Evolutionary conservation across 352 stramenopile genomes (phyloP).

Genomic region (Pythium grandisporangium): DNA sequence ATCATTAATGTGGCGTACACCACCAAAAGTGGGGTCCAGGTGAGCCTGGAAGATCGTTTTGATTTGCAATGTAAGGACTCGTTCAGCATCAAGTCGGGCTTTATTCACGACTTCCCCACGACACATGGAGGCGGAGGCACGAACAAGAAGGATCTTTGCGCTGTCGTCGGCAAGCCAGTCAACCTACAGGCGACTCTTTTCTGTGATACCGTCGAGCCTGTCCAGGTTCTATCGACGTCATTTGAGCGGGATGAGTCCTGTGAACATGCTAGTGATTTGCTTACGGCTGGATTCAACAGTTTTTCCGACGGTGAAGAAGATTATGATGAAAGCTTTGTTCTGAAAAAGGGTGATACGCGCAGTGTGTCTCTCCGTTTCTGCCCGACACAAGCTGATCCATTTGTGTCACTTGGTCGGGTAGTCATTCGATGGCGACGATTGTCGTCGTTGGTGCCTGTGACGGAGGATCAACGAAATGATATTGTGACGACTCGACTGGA

Average conservation of each 20-base stretch:
- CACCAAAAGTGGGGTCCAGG: slow-evolving; percentile 53
- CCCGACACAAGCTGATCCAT: slow-evolving; percentile 25
- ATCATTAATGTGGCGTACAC: slow-evolving; percentile 47
- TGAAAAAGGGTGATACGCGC: slow-evolving; percentile 47
- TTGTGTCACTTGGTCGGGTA: slow-evolving; percentile 44
- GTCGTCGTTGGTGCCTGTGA: slow-evolving; percentile 35
- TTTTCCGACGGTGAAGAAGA: not conserved
- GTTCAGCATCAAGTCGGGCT: slow-evolving; percentile 36
- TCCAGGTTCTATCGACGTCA: slow-evolving; percentile 41
- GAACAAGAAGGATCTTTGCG: slow-evolving; percentile 29
- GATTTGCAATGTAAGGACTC: slow-evolving; percentile 52
- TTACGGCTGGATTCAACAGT: slow-evolving; percentile 32
- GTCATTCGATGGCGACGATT: slow-evolving; percentile 53
- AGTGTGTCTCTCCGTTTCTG: slow-evolving; percentile 55
- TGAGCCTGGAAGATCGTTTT: slow-evolving; percentile 58
- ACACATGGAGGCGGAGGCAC: slow-evolving; percentile 24
- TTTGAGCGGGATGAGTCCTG: slow-evolving; percentile 25
- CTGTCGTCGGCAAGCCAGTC: slow-evolving; percentile 54
- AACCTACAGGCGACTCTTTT: slow-evolving; percentile 44
- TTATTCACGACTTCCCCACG: slow-evolving; percentile 65
- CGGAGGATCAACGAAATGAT: slow-evolving; percentile 22
- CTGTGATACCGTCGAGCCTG: slow-evolving; percentile 36
- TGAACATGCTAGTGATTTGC: slow-evolving; percentile 11
- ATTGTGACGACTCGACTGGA: slow-evolving; percentile 59
- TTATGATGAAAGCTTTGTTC: slow-evolving; percentile 14